Evolutionary conservation across 225 moss, liverwort and hornwort species (phyloP).

Genomic region (Neckera pumila): DNA sequence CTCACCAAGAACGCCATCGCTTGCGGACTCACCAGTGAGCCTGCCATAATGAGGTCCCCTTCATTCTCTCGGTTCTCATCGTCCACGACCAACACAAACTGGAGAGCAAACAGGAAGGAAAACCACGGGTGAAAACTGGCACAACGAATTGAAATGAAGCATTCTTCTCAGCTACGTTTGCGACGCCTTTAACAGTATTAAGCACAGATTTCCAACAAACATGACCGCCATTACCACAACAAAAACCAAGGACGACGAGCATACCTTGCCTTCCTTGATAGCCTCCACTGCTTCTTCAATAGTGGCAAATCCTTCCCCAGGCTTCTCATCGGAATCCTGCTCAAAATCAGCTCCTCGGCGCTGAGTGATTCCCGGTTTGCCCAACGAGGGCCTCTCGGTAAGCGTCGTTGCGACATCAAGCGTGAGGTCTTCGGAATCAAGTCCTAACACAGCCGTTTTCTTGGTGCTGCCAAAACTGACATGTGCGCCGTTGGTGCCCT

Average conservation of each 20-base stretch:
- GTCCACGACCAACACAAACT: conserved; percentile 93
- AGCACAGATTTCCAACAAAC: neutral
- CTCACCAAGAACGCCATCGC: conserved; percentile 78
- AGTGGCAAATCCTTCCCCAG: conserved; percentile 15
- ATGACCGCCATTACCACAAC: neutral
- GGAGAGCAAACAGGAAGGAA: neutral
- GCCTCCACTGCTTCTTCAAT: conserved; percentile 36
- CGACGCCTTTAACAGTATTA: neutral
- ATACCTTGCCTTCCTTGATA: conserved; percentile 38
- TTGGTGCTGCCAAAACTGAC: neutral
- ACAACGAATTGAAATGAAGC: neutral
- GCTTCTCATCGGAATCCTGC: neutral
- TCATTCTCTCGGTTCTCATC: conserved; percentile 97
- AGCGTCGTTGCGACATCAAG: neutral
- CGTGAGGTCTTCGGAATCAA: neutral
- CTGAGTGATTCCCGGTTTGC: neutral
- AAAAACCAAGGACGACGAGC: neutral
- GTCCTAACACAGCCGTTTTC: conserved; percentile 9
- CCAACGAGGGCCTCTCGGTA: neutral
- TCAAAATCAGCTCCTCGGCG: neutral
- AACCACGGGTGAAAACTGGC: neutral
- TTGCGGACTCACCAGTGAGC: conserved; percentile 68
- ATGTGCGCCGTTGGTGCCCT: conserved; percentile 31
- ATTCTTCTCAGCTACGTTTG: neutral
- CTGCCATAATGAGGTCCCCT: conserved; percentile 95